These are phyloP conservation scores for Tetraselmis chui DNA, from an alignment of 139 green algal species.

Conservation along the genomic window DNA sequence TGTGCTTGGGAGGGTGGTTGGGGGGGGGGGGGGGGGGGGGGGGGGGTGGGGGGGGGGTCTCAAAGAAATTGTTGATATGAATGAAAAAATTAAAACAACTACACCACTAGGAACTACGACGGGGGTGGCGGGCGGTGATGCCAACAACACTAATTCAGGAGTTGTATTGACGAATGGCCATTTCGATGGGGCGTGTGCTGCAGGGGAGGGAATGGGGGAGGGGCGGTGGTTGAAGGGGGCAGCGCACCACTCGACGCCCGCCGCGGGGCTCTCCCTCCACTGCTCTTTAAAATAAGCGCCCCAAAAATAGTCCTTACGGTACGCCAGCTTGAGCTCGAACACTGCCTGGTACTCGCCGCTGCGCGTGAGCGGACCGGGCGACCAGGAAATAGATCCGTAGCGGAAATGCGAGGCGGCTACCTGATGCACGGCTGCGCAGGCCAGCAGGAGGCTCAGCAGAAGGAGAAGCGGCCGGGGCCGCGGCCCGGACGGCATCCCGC, in stretches of 20 bases:
- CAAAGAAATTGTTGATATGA: too few species aligned
- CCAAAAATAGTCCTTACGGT: slow-evolving; percentile 26
- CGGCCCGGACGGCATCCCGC: neutral
- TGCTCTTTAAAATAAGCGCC: slow-evolving; percentile 26
- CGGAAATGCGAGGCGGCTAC: neutral
- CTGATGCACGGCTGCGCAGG: neutral
- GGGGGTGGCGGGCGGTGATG: too few species aligned
- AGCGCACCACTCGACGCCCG: neutral
- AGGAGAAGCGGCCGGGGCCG: neutral
- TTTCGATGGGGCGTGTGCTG: too few species aligned
- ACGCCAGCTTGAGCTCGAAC: slow-evolving; percentile 19
- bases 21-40: too few species aligned
- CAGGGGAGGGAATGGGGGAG: too few species aligned
- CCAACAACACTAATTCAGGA: too few species aligned
- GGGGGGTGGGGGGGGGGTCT: too few species aligned
- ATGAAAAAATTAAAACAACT: too few species aligned
- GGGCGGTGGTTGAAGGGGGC: neutral
- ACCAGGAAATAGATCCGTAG: slow-evolving; percentile 17
- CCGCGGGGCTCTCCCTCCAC: slow-evolving; percentile 8
- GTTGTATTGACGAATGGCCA: too few species aligned
- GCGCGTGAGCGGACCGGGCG: neutral
- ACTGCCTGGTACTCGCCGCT: slow-evolving; percentile 8
- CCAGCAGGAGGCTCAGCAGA: neutral
- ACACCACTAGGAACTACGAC: too few species aligned
- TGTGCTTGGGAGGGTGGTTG: too few species aligned